phyloP scores from a whole-genome alignment of 2,329 filamentous ascomycete genomes.

The Penicillium capsulatum region DNA sequence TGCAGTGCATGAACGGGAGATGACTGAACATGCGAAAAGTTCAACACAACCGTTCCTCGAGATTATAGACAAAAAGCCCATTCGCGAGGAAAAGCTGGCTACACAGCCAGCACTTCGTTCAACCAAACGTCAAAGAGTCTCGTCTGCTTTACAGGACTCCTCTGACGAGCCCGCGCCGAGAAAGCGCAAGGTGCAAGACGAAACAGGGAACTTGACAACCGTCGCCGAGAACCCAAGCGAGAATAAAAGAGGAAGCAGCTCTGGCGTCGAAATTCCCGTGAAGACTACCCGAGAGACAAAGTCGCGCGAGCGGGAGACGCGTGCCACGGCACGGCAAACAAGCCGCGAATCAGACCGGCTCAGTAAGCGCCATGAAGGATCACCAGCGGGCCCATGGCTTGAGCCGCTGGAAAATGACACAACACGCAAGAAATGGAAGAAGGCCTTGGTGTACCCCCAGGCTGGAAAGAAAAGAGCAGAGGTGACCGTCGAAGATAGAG shows the following conservation, averaged over 20 bases:
- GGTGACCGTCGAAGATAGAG: constrained; percentile 49
- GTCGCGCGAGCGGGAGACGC: constrained; percentile 25
- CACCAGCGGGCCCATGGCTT: not conserved
- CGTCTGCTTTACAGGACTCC: constrained; percentile 27
- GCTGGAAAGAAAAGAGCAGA: constrained; percentile 46
- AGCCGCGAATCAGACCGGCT: constrained; percentile 16
- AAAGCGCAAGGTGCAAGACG: not conserved
- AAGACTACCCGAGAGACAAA: constrained; percentile 20
- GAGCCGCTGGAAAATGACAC: constrained; percentile 12
- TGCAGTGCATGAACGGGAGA: constrained; percentile 12
- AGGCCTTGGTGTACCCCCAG: constrained; percentile 43
- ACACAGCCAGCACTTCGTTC: constrained; percentile 6
- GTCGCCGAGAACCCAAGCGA: not conserved
- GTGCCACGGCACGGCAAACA: constrained; percentile 28
- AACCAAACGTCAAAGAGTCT: constrained; percentile 29
- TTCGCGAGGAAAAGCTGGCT: constrained; percentile 5
- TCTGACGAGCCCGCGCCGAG: constrained; percentile 8
- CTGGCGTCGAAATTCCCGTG: constrained; percentile 26
- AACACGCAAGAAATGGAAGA: constrained; percentile 29
- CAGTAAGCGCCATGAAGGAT: not conserved
- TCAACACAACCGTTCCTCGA: constrained; percentile 16
- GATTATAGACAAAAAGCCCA: constrained; percentile 7
- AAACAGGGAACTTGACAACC: too few relatives aligned
- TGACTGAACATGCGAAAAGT: constrained; percentile 3
- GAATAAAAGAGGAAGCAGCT: not conserved